phyloP scores from a whole-genome alignment of 2,329 filamentous ascomycete genomes.

The Cercospora canescens region DNA sequence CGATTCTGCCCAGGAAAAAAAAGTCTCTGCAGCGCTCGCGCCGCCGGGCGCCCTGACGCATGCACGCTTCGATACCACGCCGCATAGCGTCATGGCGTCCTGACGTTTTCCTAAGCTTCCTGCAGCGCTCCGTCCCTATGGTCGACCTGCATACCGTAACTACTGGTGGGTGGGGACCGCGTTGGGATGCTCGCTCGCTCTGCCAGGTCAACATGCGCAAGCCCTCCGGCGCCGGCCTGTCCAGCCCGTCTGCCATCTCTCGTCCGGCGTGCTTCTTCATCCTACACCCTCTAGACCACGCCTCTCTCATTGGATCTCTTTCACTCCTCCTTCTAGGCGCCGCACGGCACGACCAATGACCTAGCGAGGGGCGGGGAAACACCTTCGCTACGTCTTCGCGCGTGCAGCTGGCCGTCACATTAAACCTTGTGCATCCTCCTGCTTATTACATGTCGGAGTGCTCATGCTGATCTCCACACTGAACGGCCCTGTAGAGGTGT shows the following conservation, averaged over 20 bases:
- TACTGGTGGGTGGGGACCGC: conserved; percentile 8
- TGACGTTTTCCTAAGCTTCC: conserved; percentile 12
- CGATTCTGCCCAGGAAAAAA: too few relatives aligned
- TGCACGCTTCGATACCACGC: conserved; percentile 20
- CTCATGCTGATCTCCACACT: conserved; percentile 26
- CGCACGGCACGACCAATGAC: conserved; percentile 8
- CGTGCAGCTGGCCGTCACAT: conserved; percentile 6
- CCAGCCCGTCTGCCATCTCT: conserved; percentile 8
- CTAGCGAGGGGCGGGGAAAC: conserved; percentile 15
- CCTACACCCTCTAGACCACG: conserved; percentile 6
- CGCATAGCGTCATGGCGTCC: conserved; percentile 23
- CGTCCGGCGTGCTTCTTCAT: conserved; percentile 10
- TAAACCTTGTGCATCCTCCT: conserved; percentile 3
- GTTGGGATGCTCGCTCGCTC: conserved; percentile 18
- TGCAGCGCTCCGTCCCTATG: conserved; percentile 7
- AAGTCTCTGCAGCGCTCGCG: conserved; percentile 24
- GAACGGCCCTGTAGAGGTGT: conserved; percentile 25
- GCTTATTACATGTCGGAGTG: conserved; percentile 11
- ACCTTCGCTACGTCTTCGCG: conserved; percentile 3
- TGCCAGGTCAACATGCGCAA: conserved; percentile 17
- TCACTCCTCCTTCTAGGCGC: conserved; percentile 11
- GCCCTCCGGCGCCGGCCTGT: conserved; percentile 15
- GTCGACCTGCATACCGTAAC: conserved; percentile 11
- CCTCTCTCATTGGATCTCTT: conserved; percentile 10
- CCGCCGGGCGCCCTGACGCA: conserved; percentile 13